A percentile compares a stretch with the other conserved stretches of the same genome.
Evolutionary conservation across 805 yeast species (phyloP).

Genomic region (Nakazawaea peltata): DNA sequence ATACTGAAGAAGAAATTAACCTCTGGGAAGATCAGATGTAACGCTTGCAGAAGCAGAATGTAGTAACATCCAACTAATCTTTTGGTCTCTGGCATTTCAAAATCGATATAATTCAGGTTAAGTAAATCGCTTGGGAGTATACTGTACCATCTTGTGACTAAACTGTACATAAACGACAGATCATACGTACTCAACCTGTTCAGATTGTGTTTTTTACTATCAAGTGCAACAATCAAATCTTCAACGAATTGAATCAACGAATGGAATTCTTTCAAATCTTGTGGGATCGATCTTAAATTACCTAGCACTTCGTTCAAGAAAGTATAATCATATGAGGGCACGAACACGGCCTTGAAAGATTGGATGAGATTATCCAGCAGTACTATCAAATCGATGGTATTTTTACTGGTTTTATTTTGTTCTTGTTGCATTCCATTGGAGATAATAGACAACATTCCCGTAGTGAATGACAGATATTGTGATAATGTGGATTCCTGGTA

Average conservation of each 20-base stretch:
- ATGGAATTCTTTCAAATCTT: not conserved
- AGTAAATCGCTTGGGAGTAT: constrained; percentile 1
- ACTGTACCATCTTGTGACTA: constrained; percentile 2
- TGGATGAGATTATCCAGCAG: constrained; percentile 3
- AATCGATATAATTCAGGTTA: not conserved
- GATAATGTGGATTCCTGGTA: constrained; percentile 1
- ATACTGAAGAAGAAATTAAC: constrained; percentile 2
- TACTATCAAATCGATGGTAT: not conserved
- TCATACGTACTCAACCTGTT: constrained; percentile 2
- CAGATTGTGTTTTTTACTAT: not conserved
- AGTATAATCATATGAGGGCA: constrained; percentile 1
- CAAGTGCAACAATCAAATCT: not conserved
- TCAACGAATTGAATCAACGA: not conserved
- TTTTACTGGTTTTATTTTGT: not conserved
- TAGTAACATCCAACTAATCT: constrained; percentile 2
- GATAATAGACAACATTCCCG: constrained; percentile 4
- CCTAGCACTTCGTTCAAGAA: constrained; percentile 4
- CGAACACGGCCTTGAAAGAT: constrained; percentile 1
- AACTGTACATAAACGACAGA: constrained; percentile 1
- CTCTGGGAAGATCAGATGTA: constrained; percentile 3
- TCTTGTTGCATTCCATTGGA: not conserved
- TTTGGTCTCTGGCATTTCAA: not conserved
- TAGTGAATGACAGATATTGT: constrained; percentile 1
- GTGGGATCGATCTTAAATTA: not conserved
- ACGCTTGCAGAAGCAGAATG: not conserved